Percentiles rank a stretch among this genome's conserved stretches.
Evolutionary conservation across 2,329 filamentous ascomycete species (phyloP).

Genomic region (Fusarium domesticum): DNA sequence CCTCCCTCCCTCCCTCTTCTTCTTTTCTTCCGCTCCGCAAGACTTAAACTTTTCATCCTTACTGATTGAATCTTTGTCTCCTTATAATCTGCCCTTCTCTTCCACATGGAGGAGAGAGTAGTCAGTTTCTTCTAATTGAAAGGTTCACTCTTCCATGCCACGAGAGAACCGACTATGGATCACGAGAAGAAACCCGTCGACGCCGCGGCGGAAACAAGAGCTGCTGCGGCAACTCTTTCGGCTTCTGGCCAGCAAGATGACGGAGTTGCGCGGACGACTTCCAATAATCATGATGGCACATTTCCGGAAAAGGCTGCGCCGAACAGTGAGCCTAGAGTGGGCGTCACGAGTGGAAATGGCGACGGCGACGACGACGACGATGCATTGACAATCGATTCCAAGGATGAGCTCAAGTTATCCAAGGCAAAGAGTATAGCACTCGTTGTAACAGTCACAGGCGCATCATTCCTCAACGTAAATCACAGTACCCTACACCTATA

Average conservation of each 20-base stretch:
- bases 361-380: conserved; percentile 11
- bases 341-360: not conserved
- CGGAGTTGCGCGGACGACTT: not conserved
- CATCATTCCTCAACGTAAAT: conserved; percentile 54
- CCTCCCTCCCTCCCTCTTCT: no score
- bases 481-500: not conserved
- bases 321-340: not conserved
- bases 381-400: conserved; percentile 21
- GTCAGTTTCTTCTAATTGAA: no score
- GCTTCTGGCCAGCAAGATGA: not conserved
- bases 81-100: not conserved
- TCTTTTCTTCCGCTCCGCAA: no score
- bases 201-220: no score
- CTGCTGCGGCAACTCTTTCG: no score
- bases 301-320: not conserved
- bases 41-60: no score
- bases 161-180: not conserved
- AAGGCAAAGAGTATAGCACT: conserved; percentile 53
- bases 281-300: not conserved
- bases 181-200: not conserved
- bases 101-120: no score
- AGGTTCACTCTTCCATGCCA: no score
- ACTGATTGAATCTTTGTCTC: no score
- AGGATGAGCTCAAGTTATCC: conserved; percentile 39
- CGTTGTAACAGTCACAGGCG: conserved; percentile 53